phyloP scores from a whole-genome alignment of 106 monocot genomes.

The Vanilla planifolia region DNA sequence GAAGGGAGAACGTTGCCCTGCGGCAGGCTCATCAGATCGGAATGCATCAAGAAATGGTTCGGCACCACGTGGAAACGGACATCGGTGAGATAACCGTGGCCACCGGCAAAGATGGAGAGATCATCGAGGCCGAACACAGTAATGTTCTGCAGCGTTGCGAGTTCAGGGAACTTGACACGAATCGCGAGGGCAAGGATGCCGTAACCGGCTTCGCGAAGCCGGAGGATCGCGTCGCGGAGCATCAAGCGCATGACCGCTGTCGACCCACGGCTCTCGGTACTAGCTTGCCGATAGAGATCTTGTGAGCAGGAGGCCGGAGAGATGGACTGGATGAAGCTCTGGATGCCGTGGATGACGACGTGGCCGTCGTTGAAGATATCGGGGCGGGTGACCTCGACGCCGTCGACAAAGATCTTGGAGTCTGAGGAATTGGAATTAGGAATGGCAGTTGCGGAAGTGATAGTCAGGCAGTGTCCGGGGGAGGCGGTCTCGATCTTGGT shows the following conservation, averaged over 20 bases:
- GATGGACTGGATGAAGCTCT: constrained; percentile 53
- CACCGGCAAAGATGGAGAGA: constrained; percentile 55
- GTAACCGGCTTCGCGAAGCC: constrained; percentile 48
- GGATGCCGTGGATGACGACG: constrained; percentile 65
- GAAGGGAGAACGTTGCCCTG: constrained; percentile 47
- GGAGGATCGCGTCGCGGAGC: constrained; percentile 61
- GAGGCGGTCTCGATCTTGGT: constrained; percentile 47
- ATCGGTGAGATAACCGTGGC: constrained; percentile 47
- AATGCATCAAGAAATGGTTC: constrained; percentile 34
- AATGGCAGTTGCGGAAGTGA: constrained; percentile 19
- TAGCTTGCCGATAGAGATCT: neutral
- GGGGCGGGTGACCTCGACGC: constrained; percentile 50
- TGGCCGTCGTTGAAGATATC: constrained; percentile 75
- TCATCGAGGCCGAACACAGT: constrained; percentile 76
- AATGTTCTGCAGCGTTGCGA: constrained; percentile 41
- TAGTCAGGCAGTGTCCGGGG: constrained; percentile 50
- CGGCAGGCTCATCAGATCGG: constrained; percentile 35
- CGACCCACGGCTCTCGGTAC: neutral
- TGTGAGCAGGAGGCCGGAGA: constrained; percentile 48
- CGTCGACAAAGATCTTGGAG: constrained; percentile 50
- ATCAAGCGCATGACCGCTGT: constrained; percentile 42
- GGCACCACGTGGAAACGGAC: constrained; percentile 77
- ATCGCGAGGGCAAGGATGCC: constrained; percentile 70
- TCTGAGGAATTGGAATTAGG: constrained; percentile 2
- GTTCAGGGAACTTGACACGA: constrained; percentile 63